Evolutionary conservation across 306 rosid species (phyloP).

Genomic region (Trichosanthes cucumerina): DNA sequence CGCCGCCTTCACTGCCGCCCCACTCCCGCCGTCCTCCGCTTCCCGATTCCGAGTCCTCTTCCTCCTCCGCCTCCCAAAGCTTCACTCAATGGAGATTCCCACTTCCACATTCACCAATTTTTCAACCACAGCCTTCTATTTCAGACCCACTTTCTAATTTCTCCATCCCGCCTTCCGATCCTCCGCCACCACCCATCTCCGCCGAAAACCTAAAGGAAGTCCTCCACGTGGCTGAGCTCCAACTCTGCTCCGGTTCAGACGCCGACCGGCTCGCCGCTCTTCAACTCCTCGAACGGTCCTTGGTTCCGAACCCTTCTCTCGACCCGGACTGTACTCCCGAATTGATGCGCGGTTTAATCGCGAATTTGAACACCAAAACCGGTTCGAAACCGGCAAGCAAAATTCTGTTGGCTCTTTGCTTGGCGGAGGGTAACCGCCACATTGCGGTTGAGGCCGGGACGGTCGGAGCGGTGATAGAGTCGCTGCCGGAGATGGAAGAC

Average conservation of each 20-base stretch:
- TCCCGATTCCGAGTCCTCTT: slow-evolving; percentile 47
- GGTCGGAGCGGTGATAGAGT: slow-evolving; percentile 54
- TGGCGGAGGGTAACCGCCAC: slow-evolving; percentile 61
- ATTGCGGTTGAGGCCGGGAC: slow-evolving; percentile 82
- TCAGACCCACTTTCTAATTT: slow-evolving; percentile 11
- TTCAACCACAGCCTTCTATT: not conserved
- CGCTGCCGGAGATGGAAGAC: slow-evolving; percentile 53
- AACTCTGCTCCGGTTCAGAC: slow-evolving; percentile 39
- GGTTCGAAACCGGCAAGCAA: slow-evolving; percentile 52
- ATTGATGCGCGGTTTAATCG: slow-evolving; percentile 49
- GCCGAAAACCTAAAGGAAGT: slow-evolving; percentile 47
- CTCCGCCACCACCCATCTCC: slow-evolving; percentile 22
- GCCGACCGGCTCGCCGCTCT: slow-evolving; percentile 45
- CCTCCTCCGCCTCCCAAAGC: slow-evolving; percentile 83
- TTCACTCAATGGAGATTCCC: slow-evolving; percentile 91
- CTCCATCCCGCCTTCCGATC: slow-evolving; percentile 4
- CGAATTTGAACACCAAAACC: slow-evolving; percentile 20
- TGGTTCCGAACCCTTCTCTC: slow-evolving; percentile 65
- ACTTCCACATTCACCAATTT: slow-evolving; percentile 35
- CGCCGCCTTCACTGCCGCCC: slow-evolving; percentile 10
- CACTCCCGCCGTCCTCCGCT: slow-evolving; percentile 10
- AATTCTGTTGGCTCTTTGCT: slow-evolving; percentile 66
- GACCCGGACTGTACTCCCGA: slow-evolving; percentile 66
- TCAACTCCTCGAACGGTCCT: slow-evolving; percentile 67
- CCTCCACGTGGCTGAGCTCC: slow-evolving; percentile 66